Evolutionary conservation across 2,329 filamentous ascomycete species (phyloP), one percentile per base, ranked within the genome.

Genomic region (Trematosphaeria pertusa): DNA sequence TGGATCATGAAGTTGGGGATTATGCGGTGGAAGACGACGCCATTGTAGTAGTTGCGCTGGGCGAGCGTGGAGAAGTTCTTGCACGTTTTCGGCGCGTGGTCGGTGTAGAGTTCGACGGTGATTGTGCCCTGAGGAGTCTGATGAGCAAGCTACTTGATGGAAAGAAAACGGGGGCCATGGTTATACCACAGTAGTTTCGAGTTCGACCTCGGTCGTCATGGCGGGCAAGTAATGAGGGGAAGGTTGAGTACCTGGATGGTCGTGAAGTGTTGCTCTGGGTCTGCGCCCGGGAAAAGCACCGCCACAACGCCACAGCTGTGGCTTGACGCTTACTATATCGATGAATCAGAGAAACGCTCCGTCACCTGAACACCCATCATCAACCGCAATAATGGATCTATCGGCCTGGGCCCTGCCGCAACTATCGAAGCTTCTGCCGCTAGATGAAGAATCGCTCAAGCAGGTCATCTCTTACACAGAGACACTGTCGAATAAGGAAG

Each of bases 1-100:
- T 97, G 93, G 47, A 96, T 81, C 93, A 99, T 97, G 79, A 99
- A 99, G 74, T 90, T 85, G 41, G 90, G 86, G 67, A 99, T 97
- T 62, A 97, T 87, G 71, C 94, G 91, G 79, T 97, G 94, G 81
- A 97, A 93, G 66, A 92, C 77, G 49, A 89, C 84, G 69, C 76
- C 78, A 76, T 94, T 84, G 82, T 96, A 99, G 83, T 97, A 97
- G 60, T 89, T 89, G 60, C 91, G 83, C 52, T 82, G 78, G 15
- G 86, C 85, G 41, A 97, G 89, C 4, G 88, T 89, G 19, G 81
- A 71, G 76, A 97, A 97, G 81, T 97, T 96, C 50, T 81, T 83
- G 82, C 90, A 95, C 18, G 91, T 92, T 71, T 87, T 89, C 30
- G 94, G 93, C 14, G 93, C 93, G 76, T 97, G 92, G 19, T 82